These are phyloP conservation scores for Globisporangium abappressorium DNA, from an alignment of 352 stramenopile genomes.

Conservation along the genomic window DNA sequence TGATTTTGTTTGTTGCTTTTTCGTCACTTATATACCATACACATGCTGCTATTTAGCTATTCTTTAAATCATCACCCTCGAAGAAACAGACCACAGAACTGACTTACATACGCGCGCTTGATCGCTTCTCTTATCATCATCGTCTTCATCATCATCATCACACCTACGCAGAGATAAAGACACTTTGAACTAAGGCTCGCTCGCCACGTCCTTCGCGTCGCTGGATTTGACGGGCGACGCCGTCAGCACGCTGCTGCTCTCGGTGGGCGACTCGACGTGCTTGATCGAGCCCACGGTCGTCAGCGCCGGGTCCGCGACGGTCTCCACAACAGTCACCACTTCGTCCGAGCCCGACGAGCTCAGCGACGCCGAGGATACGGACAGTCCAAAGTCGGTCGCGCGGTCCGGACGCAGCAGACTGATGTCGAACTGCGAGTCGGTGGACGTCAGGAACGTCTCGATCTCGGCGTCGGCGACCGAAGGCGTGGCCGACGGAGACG, in stretches of 20 bases:
- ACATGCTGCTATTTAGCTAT: not conserved
- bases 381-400: slow-evolving; percentile 64
- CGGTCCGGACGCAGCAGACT: slow-evolving; percentile 62
- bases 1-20: not conserved
- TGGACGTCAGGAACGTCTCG: slow-evolving; percentile 42
- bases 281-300: slow-evolving; percentile 4
- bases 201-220: not conserved
- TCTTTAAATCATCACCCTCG: not conserved
- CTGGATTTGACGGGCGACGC: not conserved
- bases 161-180: not conserved
- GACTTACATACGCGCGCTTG: not conserved
- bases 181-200: not conserved
- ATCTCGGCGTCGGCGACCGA: slow-evolving; percentile 29
- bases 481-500: slow-evolving; percentile 17
- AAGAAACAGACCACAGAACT: not conserved
- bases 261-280: not conserved
- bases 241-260: not conserved
- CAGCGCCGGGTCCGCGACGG: slow-evolving; percentile 25
- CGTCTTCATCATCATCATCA: not conserved
- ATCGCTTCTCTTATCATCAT: not conserved
- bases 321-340: slow-evolving; percentile 29
- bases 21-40: slow-evolving; percentile 6
- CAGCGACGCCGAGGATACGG: slow-evolving; percentile 47
- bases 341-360: slow-evolving; percentile 35
- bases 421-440: slow-evolving; percentile 73